Conservation (phyloP, 2,329 filamentous ascomycete genomes). For the Aspergillus quadricinctus region DNA sequence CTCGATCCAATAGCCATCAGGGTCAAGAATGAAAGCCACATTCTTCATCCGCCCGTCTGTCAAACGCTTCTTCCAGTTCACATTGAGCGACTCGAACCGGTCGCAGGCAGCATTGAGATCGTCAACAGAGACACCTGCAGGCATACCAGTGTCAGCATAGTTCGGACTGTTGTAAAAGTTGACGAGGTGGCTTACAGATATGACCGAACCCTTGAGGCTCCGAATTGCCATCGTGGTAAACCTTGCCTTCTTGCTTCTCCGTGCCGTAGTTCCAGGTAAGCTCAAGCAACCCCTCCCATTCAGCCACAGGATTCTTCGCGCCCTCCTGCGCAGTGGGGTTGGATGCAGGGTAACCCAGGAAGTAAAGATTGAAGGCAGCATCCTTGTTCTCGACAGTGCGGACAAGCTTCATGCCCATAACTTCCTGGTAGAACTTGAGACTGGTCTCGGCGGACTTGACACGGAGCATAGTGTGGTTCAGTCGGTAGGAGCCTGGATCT, state of each 20-base stretch:
- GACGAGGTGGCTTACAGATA: conserved; percentile 60
- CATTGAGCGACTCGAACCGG: conserved; percentile 74
- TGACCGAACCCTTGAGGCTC: conserved; percentile 93
- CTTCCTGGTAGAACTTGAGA: conserved; percentile 76
- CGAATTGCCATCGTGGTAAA: conserved; percentile 92
- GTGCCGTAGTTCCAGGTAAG: conserved; percentile 75
- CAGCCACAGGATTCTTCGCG: conserved; percentile 55
- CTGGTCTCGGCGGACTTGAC: conserved; percentile 77
- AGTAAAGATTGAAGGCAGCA: conserved; percentile 84
- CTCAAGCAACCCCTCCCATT: conserved; percentile 80
- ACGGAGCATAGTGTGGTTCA: conserved; percentile 73
- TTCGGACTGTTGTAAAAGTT: not conserved
- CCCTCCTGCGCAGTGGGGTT: conserved; percentile 50
- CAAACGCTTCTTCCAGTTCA: conserved; percentile 91
- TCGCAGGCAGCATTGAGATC: conserved; percentile 82
- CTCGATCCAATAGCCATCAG: conserved; percentile 77
- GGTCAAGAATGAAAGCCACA: conserved; percentile 85
- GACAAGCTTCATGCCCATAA: conserved; percentile 81
- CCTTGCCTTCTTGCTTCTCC: conserved; percentile 72
- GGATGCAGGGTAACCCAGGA: conserved; percentile 70
- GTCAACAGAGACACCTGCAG: conserved; percentile 70
- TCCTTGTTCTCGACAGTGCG: conserved; percentile 66
- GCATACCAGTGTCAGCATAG: conserved; percentile 3
- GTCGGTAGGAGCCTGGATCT: conserved; percentile 68
- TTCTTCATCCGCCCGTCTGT: conserved; percentile 91